Evolutionary conservation across 805 yeast genomes (phyloP).

Genomic region (Candida germanica): DNA sequence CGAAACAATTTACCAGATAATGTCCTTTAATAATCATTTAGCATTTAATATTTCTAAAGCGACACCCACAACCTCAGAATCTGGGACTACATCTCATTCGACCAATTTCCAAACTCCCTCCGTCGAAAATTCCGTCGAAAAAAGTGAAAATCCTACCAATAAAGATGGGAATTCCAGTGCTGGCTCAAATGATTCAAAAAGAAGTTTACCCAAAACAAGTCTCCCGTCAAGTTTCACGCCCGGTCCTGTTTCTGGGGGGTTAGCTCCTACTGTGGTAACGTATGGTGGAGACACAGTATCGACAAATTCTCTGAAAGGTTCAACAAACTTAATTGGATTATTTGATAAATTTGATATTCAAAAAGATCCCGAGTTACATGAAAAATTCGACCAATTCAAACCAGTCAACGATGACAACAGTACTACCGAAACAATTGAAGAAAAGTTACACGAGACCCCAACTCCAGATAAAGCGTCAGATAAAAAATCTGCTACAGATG

Average conservation of each 20-base stretch:
- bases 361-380: constrained; percentile 8
- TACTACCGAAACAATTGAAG: no score
- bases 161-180: no score
- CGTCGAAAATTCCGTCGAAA: no score
- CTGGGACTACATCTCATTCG: no score
- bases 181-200: no score
- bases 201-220: no score
- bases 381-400: constrained; percentile 12
- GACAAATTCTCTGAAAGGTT: background rate
- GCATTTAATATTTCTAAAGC: constrained; percentile 37
- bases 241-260: constrained; percentile 13
- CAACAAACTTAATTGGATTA: constrained; percentile 26
- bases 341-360: constrained; percentile 34
- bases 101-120: constrained; percentile 3
- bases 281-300: constrained; percentile 12
- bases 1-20: constrained; percentile 7
- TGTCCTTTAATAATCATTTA: constrained; percentile 28
- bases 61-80: constrained; percentile 40
- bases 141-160: no score
- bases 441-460: no score
- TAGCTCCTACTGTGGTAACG: constrained; percentile 23
- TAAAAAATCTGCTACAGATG: no score
- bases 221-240: constrained; percentile 11
- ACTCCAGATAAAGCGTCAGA: no score
- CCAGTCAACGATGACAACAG: background rate